Evolutionary conservation across 108 stramenopile genomes (phyloP), one percentile per base, ranked within the genome.

Genomic region (Skeletonema costatum): DNA sequence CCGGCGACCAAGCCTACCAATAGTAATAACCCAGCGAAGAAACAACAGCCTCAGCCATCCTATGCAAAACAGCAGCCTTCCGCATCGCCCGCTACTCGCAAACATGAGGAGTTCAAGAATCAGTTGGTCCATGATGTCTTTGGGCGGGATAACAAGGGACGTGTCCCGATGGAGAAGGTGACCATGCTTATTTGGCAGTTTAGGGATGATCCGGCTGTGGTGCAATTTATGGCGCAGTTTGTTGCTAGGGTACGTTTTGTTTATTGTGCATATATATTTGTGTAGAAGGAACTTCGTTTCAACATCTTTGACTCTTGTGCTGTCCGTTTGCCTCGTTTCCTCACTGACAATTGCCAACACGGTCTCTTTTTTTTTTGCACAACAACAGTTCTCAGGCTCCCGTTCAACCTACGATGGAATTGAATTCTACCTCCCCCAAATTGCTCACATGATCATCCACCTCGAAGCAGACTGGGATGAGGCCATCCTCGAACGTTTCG

Each of bases 391-490:
- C 80, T 88, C 97, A n/a, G 95, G 97, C 66, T 93, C 96, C 36
- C 87, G 96, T 21, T 87, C 95, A 73, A 97, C 98, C 76, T 99
- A 99, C 86, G 96, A 97, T 69, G 98, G 97, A 16, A 97, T 99
- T 46, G 99, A 99, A 80, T 99, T 98, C 71, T 99, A 99, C 84
- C 90, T 99, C 58, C 99, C 99, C 25, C 99, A 99, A 85, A 84
- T 99, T 66, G 98, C 98, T 6, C 99, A 99, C 82, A 98, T 99
- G 98, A 96, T 99, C 62, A 97, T 99, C 63, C 99, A 99, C 88
- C 90, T 98, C 46, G 98, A 99, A 76, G 94, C 92, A 5, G 90
- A 96, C 64, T 95, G 96, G 97, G 97, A 95, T 32, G 93, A 90
- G 73, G 90, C 93, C 39, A 93, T 97, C 60, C 82, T 99, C 64